A percentile compares a stretch with the other conserved stretches of the same genome.
Evolutionary conservation across 208 protist genomes (phyloP).

Genomic region (Borovskyia barvae): DNA sequence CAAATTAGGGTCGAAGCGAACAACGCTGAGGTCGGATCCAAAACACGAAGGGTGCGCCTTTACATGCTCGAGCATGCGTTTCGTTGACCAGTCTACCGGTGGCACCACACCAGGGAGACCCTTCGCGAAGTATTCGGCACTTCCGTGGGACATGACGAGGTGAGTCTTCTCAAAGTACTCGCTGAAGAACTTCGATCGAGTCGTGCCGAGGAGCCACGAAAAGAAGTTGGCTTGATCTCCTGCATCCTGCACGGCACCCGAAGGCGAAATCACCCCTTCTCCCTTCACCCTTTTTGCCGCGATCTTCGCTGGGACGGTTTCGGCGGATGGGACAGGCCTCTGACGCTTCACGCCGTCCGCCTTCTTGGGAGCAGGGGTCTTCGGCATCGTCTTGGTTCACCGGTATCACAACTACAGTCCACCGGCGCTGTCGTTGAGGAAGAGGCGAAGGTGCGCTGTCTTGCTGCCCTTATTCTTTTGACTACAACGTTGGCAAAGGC

Average conservation of each 20-base stretch:
- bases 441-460: too few species aligned
- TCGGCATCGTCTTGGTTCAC: conserved; percentile 2
- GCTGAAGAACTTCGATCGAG: conserved; percentile 59
- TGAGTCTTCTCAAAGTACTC: conserved; percentile 82
- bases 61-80: conserved; percentile 41
- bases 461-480: too few species aligned
- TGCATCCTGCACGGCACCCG: neutral
- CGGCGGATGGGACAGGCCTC: neutral
- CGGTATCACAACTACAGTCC: too few species aligned
- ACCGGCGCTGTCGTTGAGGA: too few species aligned
- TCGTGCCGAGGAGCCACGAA: conserved; percentile 48
- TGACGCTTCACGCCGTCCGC: conserved; percentile 1
- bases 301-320: neutral
- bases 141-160: conserved; percentile 39
- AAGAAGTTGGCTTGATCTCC: conserved; percentile 30
- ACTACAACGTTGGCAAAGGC: too few species aligned
- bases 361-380: neutral
- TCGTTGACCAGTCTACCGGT: conserved; percentile 53
- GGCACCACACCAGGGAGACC: conserved; percentile 23
- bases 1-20: conserved; percentile 43
- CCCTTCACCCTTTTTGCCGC: neutral
- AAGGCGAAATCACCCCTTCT: neutral
- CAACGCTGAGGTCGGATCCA: conserved; percentile 49
- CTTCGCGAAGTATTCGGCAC: conserved; percentile 37
- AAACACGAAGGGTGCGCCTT: conserved; percentile 28